Percentiles rank a stretch among this genome's conserved stretches.
These are phyloP conservation scores for Colletotrichum sp. DNA, from an alignment of 2,329 filamentous ascomycete genomes.

Conservation along the genomic window DNA sequence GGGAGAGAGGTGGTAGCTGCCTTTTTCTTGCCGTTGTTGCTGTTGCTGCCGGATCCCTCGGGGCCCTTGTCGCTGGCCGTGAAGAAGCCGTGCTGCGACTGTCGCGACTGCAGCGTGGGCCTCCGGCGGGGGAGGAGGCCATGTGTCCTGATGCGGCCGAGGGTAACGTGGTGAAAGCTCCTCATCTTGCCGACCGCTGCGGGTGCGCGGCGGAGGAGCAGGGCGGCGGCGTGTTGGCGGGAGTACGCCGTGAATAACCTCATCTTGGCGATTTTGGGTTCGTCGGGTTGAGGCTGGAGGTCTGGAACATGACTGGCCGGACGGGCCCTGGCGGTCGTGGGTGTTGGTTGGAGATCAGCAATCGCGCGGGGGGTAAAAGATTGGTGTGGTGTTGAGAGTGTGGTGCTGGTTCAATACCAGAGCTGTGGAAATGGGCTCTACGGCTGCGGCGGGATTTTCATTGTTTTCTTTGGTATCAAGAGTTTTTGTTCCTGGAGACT, in stretches of 20 bases:
- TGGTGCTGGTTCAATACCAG: neutral
- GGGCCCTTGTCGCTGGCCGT: constrained; percentile 17
- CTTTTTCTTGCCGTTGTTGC: neutral
- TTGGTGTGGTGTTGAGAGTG: neutral
- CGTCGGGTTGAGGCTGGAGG: neutral
- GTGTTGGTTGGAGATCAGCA: constrained; percentile 3
- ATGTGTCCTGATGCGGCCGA: constrained; percentile 17
- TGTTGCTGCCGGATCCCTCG: constrained; percentile 21
- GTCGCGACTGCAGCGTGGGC: constrained; percentile 12
- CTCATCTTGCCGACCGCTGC: neutral
- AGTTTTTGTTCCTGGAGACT: neutral
- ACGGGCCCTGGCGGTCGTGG: neutral
- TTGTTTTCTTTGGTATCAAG: neutral
- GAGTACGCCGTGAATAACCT: constrained; percentile 3
- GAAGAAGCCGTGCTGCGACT: constrained; percentile 23
- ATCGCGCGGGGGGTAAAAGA: neutral
- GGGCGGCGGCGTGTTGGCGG: neutral
- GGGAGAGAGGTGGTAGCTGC: constrained; percentile 28
- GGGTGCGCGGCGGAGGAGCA: neutral
- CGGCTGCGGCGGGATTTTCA: constrained; percentile 1
- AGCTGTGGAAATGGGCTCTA: neutral
- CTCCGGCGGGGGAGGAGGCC: constrained; percentile 1
- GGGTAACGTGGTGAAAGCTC: constrained; percentile 5
- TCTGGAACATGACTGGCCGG: constrained; percentile 13
- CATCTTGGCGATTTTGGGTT: constrained; percentile 5